Evolutionary conservation across 176 grass and related monocot genomes (phyloP), one percentile per base, ranked within the genome.

Genomic region (Calamus simplicifolius): DNA sequence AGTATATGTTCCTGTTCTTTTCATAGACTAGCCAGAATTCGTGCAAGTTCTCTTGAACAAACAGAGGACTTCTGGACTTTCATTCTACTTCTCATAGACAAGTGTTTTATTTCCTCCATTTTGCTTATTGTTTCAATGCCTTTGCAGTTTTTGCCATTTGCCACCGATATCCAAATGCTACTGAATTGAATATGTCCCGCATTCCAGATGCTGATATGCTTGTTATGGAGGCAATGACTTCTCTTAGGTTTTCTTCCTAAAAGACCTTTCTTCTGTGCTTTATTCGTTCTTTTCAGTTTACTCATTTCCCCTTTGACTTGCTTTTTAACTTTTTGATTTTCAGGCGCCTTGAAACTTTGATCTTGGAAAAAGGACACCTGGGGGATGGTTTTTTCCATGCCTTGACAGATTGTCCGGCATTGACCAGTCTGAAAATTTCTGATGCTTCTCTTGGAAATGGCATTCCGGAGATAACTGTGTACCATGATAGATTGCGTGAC

Each of bases 141-240:
- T 16, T 76, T 88, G 61, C 75, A 98, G 93, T 98, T 82, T 59
- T 83, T 57, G 67, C 72, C 54, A 88, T 92, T 69, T 98, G 93
- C 52, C 73, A 56, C 19, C 83, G 79, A 27, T 92, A 98, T 26
- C 92, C 69, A 69, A 85, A 83, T 82, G 73, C 78, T 29, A 89
- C 76, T 38, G 73, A 78, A 54, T 75, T 98, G 49, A 92, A 82
- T 68, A 77, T 98, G 73, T 77, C 53, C 19, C 81, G 81, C 50
- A 81, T 92, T 56, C 66, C 51, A 56, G 73, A 80, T 72, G 81
- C 93, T 69, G 84, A 98, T 69, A 38, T n/a, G 18, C 79, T 98
- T 69, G 77, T 88, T 38, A 51, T 85, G 66, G 71, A 81, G 75
- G 76, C 93, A 59, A 85, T 82, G 74, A 49, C 64, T 52, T 89